Base-by-base conservation (phyloP, 176 grass and related monocot genomes). In the Oryza glumipatula region DNA sequence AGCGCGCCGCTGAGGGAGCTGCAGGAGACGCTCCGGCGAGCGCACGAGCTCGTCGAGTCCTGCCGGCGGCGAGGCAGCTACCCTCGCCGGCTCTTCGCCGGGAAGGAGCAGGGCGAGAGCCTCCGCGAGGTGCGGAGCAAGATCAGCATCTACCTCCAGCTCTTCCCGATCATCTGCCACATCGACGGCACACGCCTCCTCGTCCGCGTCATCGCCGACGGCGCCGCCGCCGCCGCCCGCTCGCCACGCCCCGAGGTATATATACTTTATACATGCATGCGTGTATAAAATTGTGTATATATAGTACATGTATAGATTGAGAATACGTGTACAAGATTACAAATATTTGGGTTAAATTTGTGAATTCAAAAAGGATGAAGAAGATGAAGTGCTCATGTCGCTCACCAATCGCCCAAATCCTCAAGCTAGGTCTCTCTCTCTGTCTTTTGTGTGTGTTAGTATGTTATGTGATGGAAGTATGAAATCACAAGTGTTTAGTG, bases 111-210 rank as follows among this genome's bases (percentile, higher is more conserved):
- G 11, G 67, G 78, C 14, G 14, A 36, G 6, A 11, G 32, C 13
- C 81, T 90, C 12, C 75, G 85, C 9, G 47, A 80, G 9, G 65
- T 87, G 1, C 72, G 69, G 83, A 63, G 61, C 5, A 82, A 45
- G 78, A 90, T 90, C 65, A 22, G 52, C 54, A 47, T 74, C 43
- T 90, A 77, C 48, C 77, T 90, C 24, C 80, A 83, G 73, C 70
- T 90, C 39, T 80, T 90, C 56, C 88, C 84, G 11, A 60, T 90
- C 48, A 73, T 87, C 73, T 83, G 84, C 38, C 67, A 86, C 68
- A 76, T 90, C 67, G 74, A 90, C 54, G 83, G 44, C 72, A 76
- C 72, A 19, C 82, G 82, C 8, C 82, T 84, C 28, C 82, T 84
- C 11, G 82, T 84, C 11, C 82, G 61, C 7, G 72, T 84, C 10